phyloP scores from a whole-genome alignment of 345 rosid species.

The Rhizophora apiculata region DNA sequence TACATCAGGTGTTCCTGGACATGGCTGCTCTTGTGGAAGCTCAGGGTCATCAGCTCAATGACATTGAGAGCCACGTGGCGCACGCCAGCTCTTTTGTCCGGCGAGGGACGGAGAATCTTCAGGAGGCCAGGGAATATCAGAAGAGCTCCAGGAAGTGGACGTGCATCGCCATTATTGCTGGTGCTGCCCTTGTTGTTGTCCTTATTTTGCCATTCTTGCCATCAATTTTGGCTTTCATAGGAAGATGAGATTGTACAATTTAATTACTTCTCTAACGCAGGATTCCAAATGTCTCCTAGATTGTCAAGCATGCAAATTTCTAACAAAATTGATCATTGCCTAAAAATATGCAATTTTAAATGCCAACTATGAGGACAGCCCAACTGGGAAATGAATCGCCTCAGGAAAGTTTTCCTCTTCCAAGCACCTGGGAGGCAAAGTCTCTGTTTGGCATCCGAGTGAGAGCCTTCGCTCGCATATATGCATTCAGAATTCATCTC shows the following conservation, averaged over 20 bases:
- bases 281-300: no score
- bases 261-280: neutral
- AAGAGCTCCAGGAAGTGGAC: constrained; percentile 81
- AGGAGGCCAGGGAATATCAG: constrained; percentile 68
- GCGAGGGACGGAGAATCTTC: constrained; percentile 65
- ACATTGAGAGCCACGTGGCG: constrained; percentile 78
- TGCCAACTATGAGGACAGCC: no score
- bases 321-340: no score
- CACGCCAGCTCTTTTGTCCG: constrained; percentile 79
- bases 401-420: no score
- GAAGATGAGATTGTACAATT: neutral
- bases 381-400: no score
- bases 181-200: constrained; percentile 36
- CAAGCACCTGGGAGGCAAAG: no score
- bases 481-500: no score
- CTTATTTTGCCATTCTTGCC: constrained; percentile 54
- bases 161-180: constrained; percentile 54
- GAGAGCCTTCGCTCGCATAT: no score
- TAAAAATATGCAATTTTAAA: no score
- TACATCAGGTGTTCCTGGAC: constrained; percentile 81
- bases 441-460: no score
- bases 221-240: constrained; percentile 21
- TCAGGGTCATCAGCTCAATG: constrained; percentile 85
- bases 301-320: no score
- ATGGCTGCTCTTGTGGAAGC: constrained; percentile 89